Percentiles rank a stretch among this genome's conserved stretches.
phyloP scores from a whole-genome alignment of 306 rosid species.

The Quercus alba region DNA sequence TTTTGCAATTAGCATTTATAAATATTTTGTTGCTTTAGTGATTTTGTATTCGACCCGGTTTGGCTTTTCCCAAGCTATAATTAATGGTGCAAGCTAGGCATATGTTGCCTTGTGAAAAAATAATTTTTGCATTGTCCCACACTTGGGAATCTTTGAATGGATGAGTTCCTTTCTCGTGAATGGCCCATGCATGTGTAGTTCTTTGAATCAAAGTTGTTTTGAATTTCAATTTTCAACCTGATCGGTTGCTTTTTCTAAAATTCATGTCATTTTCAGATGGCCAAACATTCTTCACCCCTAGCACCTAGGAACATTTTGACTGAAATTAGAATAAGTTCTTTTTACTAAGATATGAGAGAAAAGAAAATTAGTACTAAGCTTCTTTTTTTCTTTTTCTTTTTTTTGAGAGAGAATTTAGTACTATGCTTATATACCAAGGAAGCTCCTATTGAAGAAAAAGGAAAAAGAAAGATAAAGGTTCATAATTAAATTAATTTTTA shows the following conservation, averaged over 20 bases:
- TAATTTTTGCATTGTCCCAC: neutral
- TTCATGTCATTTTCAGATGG: too few species aligned
- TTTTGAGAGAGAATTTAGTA: too few species aligned
- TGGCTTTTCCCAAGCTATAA: too few species aligned
- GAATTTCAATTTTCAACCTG: too few species aligned
- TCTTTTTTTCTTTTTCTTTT: neutral
- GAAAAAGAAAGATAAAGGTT: neutral
- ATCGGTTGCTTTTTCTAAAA: neutral
- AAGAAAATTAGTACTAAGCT: neutral
- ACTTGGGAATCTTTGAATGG: neutral
- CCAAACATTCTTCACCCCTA: too few species aligned
- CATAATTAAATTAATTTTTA: neutral
- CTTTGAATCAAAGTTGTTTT: neutral
- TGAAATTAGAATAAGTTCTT: neutral
- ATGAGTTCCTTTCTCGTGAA: neutral
- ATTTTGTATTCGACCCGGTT: too few species aligned
- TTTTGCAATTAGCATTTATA: too few species aligned
- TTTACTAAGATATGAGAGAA: neutral
- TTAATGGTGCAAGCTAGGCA: too few species aligned
- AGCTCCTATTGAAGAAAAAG: neutral
- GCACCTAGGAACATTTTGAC: neutral
- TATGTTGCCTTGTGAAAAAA: too few species aligned
- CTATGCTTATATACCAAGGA: neutral
- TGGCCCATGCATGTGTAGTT: neutral
- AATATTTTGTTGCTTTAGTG: too few species aligned